Conservation (phyloP, 768 basidiomycete genomes). For the Amanita inopinata region DNA sequence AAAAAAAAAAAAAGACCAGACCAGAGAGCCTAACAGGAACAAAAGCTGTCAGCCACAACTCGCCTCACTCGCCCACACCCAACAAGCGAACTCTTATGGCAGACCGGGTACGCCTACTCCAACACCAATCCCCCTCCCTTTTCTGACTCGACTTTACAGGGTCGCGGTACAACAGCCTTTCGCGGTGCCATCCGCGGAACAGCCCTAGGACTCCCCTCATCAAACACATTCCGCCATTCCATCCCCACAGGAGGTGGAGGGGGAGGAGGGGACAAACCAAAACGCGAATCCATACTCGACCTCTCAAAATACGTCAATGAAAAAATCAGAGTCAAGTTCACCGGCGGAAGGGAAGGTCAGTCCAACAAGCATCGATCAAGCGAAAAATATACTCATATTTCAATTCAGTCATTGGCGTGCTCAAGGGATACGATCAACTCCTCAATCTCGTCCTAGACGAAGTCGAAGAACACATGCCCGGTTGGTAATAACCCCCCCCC, state of each 20-base stretch:
- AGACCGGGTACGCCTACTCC: constrained; percentile 44
- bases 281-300: constrained; percentile 91
- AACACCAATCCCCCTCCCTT: constrained; percentile 11
- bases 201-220: too few relatives aligned
- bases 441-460: constrained; percentile 97
- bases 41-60: too few relatives aligned
- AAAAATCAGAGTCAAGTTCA: constrained; percentile 91
- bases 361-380: too few relatives aligned
- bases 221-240: constrained; percentile 16
- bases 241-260: too few relatives aligned
- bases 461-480: constrained; percentile 74
- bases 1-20: too few relatives aligned
- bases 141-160: constrained; percentile 38
- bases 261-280: constrained; percentile 74
- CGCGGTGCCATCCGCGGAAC: constrained; percentile 38
- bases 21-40: too few relatives aligned
- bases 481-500: constrained; percentile 29
- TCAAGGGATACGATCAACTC: constrained; percentile 95
- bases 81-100: constrained; percentile 37
- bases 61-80: constrained; percentile 15
- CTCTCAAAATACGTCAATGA: constrained; percentile 91
- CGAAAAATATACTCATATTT: neutral
- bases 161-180: constrained; percentile 36
- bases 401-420: constrained; percentile 68
- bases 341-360: constrained; percentile 91